Evolutionary conservation across 192 early-diverging fungal genomes (phyloP), one percentile per base, ranked within the genome.

Genomic region (Jimgerdemannia lactiflua): DNA sequence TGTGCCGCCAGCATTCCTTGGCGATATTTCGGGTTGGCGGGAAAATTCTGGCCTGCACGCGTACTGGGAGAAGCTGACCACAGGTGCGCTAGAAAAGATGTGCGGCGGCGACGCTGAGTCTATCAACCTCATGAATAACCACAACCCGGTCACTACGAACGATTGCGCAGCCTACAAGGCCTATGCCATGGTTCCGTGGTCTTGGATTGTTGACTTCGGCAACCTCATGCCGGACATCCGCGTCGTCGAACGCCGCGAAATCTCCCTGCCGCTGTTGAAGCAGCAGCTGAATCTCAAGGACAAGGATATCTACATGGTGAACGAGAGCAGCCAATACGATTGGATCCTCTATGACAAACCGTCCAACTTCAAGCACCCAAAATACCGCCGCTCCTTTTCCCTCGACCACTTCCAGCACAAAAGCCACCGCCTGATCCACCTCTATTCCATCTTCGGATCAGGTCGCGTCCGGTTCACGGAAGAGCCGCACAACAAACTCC

Each of bases 1-100:
- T 43, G 49, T 88, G 0, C 87, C 87, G 0, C 88, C 88, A 10
- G 86, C 82, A 10, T 85, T 86, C 54, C 71, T 89, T 8, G 88
- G 88, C 1, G 78, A 77, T 17, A 78, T 84, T 11, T 75, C 80
- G 0, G 84, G 83, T 14, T 89, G 86, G 86, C 81, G 72, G 20
- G 20, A 59, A 6, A 77, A 77, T 43, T 75, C 80, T 63, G 76
- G 78, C 71, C 73, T 89, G 17, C 66, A 75, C 17, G 70, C 80
- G 20, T 71, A 81, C 19, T 75, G 88, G 73, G 70, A 49, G 18
- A 70, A 79, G 67, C 49, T 82, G 42, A 83, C 82, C 8, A 82
- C 83, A 39, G 82, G 81, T 39, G 83, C 70, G 65, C 49, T 59
- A 6, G 14, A 59, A 10, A 14, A 59, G 8, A 6, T 59, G 0